Base-by-base conservation (phyloP, 257 asterid species). In the Solanum chiquidenum region DNA sequence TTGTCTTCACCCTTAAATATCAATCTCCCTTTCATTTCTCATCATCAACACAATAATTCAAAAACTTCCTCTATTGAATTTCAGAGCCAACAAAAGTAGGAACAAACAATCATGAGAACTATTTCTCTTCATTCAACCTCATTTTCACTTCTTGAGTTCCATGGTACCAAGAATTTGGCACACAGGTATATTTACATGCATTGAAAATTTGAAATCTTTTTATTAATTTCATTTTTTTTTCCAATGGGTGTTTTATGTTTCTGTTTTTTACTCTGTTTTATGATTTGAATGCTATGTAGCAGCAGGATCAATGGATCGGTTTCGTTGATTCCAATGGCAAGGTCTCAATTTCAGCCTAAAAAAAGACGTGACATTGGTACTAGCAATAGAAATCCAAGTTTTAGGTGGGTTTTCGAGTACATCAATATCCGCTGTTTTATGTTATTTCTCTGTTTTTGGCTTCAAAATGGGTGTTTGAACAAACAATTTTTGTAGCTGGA, bases 291-390 rank as follows among this genome's bases (percentile, higher is more conserved):
- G 34, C 31, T 80, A 14, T 21, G 40, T 58, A 58, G 25, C 40
- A 86, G 86, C 58, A 91, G 91, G 88, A 79, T 73, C 82, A 73
- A 13, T 87, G 86, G 42, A 76, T 82, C 92, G 35, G 23, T 82
- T 27, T 46, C 88, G 3, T 40, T 86, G 46, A 14, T 80, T 49
- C 60, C 86, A 38, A 82, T 35, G 87, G 90, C 92, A 46, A 92
- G 87, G 83, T 86, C 92, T 87, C 91, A 83, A 88, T 82, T 90
- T 90, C 91, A 90, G 90, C 90, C 87, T n/a, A 88, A 86, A 10
- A 83, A 12, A 31, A 88, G 88, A 77, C 90, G 91, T 79, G 83
- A 87, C 40, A 58, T 89, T 31, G 84, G 90, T 52, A 68, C 73
- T 38, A 83, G 27, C 85, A 82, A 49, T 58, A 94, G 91, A 89